Percentiles rank a stretch among this genome's conserved stretches.
Evolutionary conservation across 2,329 filamentous ascomycete species (phyloP).

Genomic region (Calonectria honghensis): DNA sequence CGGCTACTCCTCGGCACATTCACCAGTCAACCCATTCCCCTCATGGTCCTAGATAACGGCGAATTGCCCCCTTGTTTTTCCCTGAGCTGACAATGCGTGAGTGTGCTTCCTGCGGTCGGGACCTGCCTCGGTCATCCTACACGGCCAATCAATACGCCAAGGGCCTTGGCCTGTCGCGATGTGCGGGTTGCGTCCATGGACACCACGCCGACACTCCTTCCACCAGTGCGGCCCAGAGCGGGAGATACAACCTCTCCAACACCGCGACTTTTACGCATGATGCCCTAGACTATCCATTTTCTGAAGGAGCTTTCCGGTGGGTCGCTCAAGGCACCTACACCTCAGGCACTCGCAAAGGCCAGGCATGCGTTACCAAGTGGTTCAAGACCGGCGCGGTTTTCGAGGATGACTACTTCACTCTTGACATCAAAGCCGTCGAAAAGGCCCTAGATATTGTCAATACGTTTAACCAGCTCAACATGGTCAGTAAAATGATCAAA

Average conservation of each 20-base stretch:
- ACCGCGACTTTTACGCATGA: rapidly evolving
- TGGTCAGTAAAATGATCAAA: constrained; percentile 58
- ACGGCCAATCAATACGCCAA: constrained; percentile 31
- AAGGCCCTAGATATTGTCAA: constrained; percentile 61
- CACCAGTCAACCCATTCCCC: no score
- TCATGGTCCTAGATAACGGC: no score
- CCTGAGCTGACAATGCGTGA: background rate
- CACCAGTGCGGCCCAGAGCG: constrained; percentile 25
- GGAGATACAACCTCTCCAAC: constrained; percentile 43
- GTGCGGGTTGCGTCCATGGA: constrained; percentile 41
- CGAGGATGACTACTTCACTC: constrained; percentile 58
- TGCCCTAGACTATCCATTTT: constrained; percentile 37
- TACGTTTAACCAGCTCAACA: constrained; percentile 57
- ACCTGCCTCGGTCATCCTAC: constrained; percentile 20
- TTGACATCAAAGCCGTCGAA: constrained; percentile 62
- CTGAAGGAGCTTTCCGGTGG: constrained; percentile 42
- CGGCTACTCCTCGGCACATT: no score
- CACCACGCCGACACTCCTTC: constrained; percentile 26
- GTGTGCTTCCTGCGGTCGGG: constrained; percentile 11
- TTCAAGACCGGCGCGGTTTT: constrained; percentile 62
- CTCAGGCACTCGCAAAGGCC: constrained; percentile 54
- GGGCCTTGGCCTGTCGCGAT: constrained; percentile 37
- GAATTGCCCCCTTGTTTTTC: no score
- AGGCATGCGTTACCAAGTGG: constrained; percentile 61
- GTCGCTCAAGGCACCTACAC: constrained; percentile 55